Percentiles rank a stretch among this genome's conserved stretches.
These are phyloP conservation scores for Ophiostoma sp. DNA, from an alignment of 2,329 filamentous ascomycete species.

Conservation along the genomic window DNA sequence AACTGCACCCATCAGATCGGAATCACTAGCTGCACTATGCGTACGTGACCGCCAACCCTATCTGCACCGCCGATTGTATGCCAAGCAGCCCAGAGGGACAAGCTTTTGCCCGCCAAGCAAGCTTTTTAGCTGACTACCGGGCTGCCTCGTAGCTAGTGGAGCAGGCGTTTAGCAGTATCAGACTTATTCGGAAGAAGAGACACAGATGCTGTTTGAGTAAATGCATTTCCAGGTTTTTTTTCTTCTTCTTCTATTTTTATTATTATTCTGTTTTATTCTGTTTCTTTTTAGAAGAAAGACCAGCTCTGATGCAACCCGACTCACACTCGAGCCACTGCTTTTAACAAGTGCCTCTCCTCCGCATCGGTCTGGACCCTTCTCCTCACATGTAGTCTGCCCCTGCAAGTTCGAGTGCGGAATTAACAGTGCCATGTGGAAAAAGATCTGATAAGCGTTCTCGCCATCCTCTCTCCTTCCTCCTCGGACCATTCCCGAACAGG, in stretches of 20 bases:
- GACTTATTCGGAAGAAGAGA: too few species aligned
- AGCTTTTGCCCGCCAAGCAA: background rate
- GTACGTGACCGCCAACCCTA: background rate
- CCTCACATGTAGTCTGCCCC: background rate
- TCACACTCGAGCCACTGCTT: background rate
- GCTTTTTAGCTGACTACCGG: background rate
- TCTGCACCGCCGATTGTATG: background rate
- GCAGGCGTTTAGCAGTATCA: too few species aligned
- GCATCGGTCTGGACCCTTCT: background rate
- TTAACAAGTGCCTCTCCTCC: background rate
- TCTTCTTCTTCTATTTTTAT: too few species aligned
- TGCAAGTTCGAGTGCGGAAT: background rate
- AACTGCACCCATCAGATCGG: too few species aligned
- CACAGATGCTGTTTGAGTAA: too few species aligned
- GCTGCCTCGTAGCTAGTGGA: too few species aligned
- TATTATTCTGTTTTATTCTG: too few species aligned
- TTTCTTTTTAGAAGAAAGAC: background rate
- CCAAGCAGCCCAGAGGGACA: background rate
- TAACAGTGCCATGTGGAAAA: background rate
- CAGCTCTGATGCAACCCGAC: background rate
- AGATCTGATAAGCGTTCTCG: background rate
- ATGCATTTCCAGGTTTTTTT: too few species aligned
- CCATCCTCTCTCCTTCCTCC: background rate
- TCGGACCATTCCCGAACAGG: background rate
- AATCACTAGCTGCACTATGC: background rate